Evolutionary conservation across 352 stramenopile species (phyloP), one percentile per base, ranked within the genome.

Genomic region (Phytophthora meadii): DNA sequence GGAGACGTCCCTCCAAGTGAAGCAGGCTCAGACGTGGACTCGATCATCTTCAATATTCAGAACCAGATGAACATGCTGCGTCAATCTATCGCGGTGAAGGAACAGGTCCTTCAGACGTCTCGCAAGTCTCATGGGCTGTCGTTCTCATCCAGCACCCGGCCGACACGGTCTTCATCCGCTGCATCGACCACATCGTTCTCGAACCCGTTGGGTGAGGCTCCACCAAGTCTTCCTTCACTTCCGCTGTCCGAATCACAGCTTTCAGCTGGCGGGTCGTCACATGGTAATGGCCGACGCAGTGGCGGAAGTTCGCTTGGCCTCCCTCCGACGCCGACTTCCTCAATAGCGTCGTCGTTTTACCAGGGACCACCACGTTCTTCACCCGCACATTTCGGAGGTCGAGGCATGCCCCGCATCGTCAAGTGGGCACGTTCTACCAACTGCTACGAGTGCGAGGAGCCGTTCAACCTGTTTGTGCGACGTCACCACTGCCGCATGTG

Each of bases 401-500:
- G 74, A 40, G 57, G 66, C 4, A 73, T 78, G 58, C 81, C 81
- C 37, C 81, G 81, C 27, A 87, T 94, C 30, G 81, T 92, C 22
- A 94, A 94, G 45, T 95, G 87, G 87, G 83, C 85, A 5, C 81
- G 87, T 19, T 86, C 83, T 54, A 91, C 77, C 58, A 81, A 90
- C 49, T 96, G 88, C 67, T 91, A 92, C 65, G 88, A 94, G 70
- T 96, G 88, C 63, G 56, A 94, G 12, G 85, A 92, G 46, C 58
- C 82, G 8, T 96, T 96, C 69, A 93, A 88, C 49, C 58, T 96
- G 4, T 96, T 96, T 24, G 77, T 88, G 46, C 84, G 88, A 5
- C 86, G 88, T 12, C 88, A 96, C 54, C 87, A 96, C 64, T 96
- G 88, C 58, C 88, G 88, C 27, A 92, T 93, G 79, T 96, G 88